Conservation (phyloP, 805 yeast genomes). For the Schwanniomyces pseudopolymorphus region DNA sequence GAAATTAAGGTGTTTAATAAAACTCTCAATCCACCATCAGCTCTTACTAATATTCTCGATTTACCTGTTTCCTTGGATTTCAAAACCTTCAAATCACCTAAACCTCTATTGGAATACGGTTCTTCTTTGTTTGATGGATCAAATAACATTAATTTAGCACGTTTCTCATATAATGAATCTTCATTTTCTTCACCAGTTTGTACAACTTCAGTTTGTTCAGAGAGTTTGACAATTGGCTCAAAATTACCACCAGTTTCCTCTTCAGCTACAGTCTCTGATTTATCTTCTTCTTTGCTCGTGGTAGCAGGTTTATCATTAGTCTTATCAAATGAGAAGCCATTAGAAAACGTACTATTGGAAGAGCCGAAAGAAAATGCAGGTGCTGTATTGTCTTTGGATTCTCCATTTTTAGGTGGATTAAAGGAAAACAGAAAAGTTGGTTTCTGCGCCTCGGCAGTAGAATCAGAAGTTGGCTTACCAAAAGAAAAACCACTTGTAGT, state of each 20-base stretch:
- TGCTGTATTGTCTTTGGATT: neutral
- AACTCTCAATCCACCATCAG: constrained; percentile 85
- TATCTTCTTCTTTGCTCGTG: constrained; percentile 14
- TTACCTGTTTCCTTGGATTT: constrained; percentile 60
- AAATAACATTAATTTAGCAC: constrained; percentile 68
- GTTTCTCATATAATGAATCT: constrained; percentile 57
- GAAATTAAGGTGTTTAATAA: constrained; percentile 66
- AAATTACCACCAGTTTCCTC: constrained; percentile 51
- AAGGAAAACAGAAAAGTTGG: constrained; percentile 28
- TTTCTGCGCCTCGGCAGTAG: constrained; percentile 7
- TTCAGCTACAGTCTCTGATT: constrained; percentile 35
- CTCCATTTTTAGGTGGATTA: constrained; percentile 7
- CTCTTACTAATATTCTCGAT: constrained; percentile 72
- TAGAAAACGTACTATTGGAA: neutral
- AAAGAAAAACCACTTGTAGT: neutral
- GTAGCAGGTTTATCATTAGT: constrained; percentile 6
- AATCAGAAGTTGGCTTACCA: neutral
- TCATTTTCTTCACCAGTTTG: constrained; percentile 89
- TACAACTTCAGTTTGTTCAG: constrained; percentile 47
- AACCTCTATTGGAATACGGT: constrained; percentile 65
- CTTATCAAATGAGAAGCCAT: constrained; percentile 10
- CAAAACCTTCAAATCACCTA: constrained; percentile 79
- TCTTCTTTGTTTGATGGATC: constrained; percentile 47
- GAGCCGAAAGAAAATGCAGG: constrained; percentile 14
- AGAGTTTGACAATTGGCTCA: constrained; percentile 30